Percentiles rank a stretch among this genome's conserved stretches.
Evolutionary conservation across 805 yeast species (phyloP).

Genomic region (Candida lessepsii): DNA sequence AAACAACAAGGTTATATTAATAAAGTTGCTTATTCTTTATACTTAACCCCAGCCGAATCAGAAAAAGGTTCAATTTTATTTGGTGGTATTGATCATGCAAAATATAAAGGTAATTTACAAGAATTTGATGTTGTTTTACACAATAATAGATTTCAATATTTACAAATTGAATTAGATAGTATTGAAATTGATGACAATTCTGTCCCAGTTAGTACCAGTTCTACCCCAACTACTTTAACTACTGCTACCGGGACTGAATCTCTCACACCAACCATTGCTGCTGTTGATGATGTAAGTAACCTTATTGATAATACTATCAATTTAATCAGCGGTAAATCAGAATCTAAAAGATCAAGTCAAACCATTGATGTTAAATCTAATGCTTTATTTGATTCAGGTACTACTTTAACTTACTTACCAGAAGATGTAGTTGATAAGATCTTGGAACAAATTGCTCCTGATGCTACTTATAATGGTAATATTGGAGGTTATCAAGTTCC

Average conservation of each 20-base stretch:
- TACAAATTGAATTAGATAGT: slow-evolving; percentile 21
- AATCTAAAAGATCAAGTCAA: slow-evolving; percentile 10
- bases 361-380: slow-evolving; percentile 4
- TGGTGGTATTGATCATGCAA: slow-evolving; percentile 33
- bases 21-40: slow-evolving; percentile 37
- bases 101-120: slow-evolving; percentile 22
- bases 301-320: slow-evolving; percentile 2
- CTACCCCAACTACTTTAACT: slow-evolving; percentile 10
- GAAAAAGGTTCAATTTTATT: slow-evolving; percentile 28
- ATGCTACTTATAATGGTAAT: slow-evolving; percentile 11
- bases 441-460: slow-evolving; percentile 12
- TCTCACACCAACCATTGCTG: slow-evolving; percentile 14
- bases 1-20: slow-evolving; percentile 35
- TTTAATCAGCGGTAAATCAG: slow-evolving; percentile 3
- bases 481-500: slow-evolving; percentile 16
- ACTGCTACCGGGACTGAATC: no score
- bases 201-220: slow-evolving; percentile 7
- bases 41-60: slow-evolving; percentile 26
- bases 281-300: slow-evolving; percentile 3
- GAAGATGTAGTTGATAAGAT: slow-evolving; percentile 11
- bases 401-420: slow-evolving; percentile 20
- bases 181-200: slow-evolving; percentile 15
- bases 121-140: slow-evolving; percentile 24
- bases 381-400: slow-evolving; percentile 22
- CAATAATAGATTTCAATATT: slow-evolving; percentile 15